A percentile compares a stretch with the other conserved stretches of the same genome.
These are phyloP conservation scores for Corchorus capsularis DNA, from an alignment of 345 rosid species.

Conservation along the genomic window DNA sequence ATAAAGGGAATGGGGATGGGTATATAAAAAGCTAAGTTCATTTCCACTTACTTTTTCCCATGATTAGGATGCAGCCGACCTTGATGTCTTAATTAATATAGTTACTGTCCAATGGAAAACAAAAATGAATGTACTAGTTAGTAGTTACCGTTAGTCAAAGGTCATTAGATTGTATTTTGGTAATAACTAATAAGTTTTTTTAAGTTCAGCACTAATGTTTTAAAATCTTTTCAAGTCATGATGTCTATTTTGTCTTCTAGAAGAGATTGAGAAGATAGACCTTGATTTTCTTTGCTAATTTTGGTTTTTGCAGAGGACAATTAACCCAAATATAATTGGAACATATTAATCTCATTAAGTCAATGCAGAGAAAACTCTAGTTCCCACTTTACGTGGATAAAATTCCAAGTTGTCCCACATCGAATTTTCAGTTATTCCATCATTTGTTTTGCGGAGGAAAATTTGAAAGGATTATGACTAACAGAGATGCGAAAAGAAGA, in stretches of 20 bases:
- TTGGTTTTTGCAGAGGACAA: background rate
- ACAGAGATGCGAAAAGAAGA: background rate
- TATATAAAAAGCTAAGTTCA: background rate
- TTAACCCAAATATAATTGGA: background rate
- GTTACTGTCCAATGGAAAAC: no score
- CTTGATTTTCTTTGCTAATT: constrained; percentile 2
- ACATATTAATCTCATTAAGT: constrained; percentile 6
- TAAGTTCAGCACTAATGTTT: background rate
- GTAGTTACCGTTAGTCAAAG: no score
- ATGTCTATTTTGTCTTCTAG: background rate
- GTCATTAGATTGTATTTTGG: no score
- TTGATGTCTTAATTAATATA: no score
- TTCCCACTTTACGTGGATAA: constrained; percentile 27
- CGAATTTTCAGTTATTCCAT: background rate
- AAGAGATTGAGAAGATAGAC: background rate
- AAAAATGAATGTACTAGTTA: no score
- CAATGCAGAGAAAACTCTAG: background rate
- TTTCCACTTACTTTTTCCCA: background rate
- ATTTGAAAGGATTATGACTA: background rate
- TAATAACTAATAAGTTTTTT: no score
- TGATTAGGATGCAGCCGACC: background rate
- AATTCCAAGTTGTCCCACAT: constrained; percentile 27
- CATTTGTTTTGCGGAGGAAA: background rate
- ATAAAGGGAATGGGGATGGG: no score
- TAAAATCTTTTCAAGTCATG: background rate